Evolutionary conservation across 345 rosid species (phyloP), one percentile per base, ranked within the genome.

Genomic region (Camelina neglecta): DNA sequence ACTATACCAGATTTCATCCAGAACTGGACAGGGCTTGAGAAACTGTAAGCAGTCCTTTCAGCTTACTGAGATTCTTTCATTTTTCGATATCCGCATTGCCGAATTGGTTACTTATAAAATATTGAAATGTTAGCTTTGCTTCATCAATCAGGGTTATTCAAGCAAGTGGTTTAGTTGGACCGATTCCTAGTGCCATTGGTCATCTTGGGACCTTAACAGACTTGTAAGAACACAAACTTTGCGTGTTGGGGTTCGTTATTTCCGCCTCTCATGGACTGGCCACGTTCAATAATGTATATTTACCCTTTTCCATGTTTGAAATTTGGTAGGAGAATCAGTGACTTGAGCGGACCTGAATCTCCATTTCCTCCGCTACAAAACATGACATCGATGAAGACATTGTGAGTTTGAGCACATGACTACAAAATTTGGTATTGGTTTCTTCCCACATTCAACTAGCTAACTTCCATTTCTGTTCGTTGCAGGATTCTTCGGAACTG

Each of bases 401-500:
- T 87, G 89, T 85, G 72, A 85, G 85, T 56, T 51, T 21, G 10
- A 49, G 41, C n/a, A n/a, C n/a, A n/a, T n/a, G n/a, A n/a, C n/a
- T n/a, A n/a, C n/a, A n/a, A n/a, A n/a, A n/a, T n/a, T n/a, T n/a
- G n/a, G n/a, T 59, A 20, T 15, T 49, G 18, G 31, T 72, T 71
- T 65, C 53, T 57, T 49, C 16, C 16, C 61, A 7, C 48, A 21
- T 39, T 59, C n/a, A 0, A 1, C 39, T 12, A 39, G 64, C 64
- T 70, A n/a, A 69, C 23, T 61, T 75, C 33, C 12, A 3, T 31
- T 45, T 67, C 16, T 54, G 11, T 39, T 64, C 2, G 36, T 44
- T 70, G 23, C 83, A 89, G 92, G 75, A 72, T 86, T 44, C 69
- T 89, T 53, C 81, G 91, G 74, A 84, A 83, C 80, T 86, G 90